Conservation (phyloP, 2,329 filamentous ascomycete genomes). For the Aaosphaeria arxii region DNA sequence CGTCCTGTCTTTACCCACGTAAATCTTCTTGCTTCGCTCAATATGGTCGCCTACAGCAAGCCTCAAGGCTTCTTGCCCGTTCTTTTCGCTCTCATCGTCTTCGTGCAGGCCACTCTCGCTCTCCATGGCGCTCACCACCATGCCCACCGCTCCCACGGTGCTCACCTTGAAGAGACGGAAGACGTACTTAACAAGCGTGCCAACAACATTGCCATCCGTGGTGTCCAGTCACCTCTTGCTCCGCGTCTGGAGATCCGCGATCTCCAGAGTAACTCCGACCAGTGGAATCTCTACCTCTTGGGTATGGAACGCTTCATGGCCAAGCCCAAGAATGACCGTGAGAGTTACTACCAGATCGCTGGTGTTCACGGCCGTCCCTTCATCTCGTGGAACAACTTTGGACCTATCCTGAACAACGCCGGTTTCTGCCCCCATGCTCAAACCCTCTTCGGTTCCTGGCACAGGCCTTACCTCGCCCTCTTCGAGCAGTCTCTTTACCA, state of each 20-base stretch:
- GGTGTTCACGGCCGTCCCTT: slow-evolving; percentile 79
- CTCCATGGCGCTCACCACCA: slow-evolving; percentile 22
- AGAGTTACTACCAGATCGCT: slow-evolving; percentile 76
- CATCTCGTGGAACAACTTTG: slow-evolving; percentile 52
- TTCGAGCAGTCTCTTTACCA: slow-evolving; percentile 51
- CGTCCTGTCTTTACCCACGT: slow-evolving; percentile 4
- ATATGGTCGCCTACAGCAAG: slow-evolving; percentile 36
- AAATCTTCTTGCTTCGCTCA: slow-evolving; percentile 4
- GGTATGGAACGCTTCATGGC: slow-evolving; percentile 71
- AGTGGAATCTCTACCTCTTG: slow-evolving; percentile 75
- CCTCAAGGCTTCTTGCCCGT: slow-evolving; percentile 30
- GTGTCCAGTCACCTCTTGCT: slow-evolving; percentile 18
- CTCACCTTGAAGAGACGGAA: slow-evolving; percentile 21
- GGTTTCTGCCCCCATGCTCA: slow-evolving; percentile 79
- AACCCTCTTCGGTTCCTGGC: slow-evolving; percentile 77
- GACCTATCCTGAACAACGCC: slow-evolving; percentile 45
- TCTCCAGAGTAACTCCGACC: slow-evolving; percentile 59
- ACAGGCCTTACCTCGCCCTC: slow-evolving; percentile 72
- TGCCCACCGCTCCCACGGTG: slow-evolving; percentile 16
- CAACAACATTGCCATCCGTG: slow-evolving; percentile 20
- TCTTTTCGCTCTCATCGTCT: slow-evolving; percentile 29
- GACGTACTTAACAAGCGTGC: slow-evolving; percentile 8
- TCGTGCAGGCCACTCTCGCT: slow-evolving; percentile 30
- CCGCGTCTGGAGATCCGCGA: slow-evolving; percentile 65
- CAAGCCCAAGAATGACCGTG: slow-evolving; percentile 59